Conservation (phyloP, 2,329 filamentous ascomycete species). For the Ceratocystis eucalypticola region DNA sequence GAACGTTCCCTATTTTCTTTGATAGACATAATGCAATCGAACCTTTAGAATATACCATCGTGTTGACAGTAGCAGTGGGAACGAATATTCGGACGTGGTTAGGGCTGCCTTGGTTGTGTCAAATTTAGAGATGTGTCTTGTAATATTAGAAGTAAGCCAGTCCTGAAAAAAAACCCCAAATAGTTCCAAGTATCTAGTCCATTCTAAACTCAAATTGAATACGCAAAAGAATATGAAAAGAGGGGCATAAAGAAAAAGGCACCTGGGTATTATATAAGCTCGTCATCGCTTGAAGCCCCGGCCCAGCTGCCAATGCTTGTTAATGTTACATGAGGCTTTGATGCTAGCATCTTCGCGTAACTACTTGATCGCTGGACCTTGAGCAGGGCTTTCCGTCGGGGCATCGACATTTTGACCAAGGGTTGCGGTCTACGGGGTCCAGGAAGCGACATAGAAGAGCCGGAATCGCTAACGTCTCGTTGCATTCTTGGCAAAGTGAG, state of each 20-base stretch:
- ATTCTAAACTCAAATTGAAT: background rate
- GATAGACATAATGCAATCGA: background rate
- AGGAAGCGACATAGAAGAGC: background rate
- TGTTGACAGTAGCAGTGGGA: background rate
- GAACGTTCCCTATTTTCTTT: background rate
- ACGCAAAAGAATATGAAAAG: background rate
- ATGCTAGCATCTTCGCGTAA: background rate
- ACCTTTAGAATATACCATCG: background rate
- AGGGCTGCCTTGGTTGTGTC: too few species aligned
- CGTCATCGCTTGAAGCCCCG: slow-evolving; percentile 15
- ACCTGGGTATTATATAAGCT: slow-evolving; percentile 6
- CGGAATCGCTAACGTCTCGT: background rate
- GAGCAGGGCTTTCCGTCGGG: background rate
- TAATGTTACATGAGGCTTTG: background rate
- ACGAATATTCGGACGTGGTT: background rate
- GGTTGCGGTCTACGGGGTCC: background rate
- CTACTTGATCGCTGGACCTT: background rate
- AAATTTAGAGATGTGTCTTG: too few species aligned
- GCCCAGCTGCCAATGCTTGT: slow-evolving; percentile 12
- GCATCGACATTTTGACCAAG: slow-evolving; percentile 1
- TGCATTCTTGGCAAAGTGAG: background rate
- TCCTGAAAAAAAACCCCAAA: too few species aligned
- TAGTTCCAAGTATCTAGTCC: too few species aligned
- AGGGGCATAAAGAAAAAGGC: background rate
- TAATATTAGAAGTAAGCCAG: too few species aligned